Base-by-base conservation (phyloP, 164 flowering plant genomes). In the Annona squamosa region DNA sequence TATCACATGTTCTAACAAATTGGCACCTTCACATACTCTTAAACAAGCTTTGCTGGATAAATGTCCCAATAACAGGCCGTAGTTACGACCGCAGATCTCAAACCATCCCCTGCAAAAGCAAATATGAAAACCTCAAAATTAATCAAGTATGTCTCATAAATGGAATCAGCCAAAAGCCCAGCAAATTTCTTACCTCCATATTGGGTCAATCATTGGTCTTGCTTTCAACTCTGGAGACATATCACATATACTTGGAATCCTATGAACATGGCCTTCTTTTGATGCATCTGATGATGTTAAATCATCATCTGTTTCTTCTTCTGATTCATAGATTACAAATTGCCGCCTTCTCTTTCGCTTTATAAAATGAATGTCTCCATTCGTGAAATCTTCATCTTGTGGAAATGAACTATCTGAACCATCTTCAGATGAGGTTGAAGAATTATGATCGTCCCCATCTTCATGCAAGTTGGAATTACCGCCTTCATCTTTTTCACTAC, bases 11-110 rank as follows among this genome's bases (percentile, higher is more conserved):
- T 86, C 83, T 5, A 87, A 70, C 64, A 77, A 71, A 4, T 69
- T 72, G n/a, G 86, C 86, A 73, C 70, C 81, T 66, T 85, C 75
- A 4, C 7, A 69, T 4, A 77, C 90, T 75, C 72, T 83, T 1
- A 48, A 44, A 72, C 82, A 82, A 67, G 88, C 90, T 76, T 83
- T 80, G 76, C 48, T 79, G 18, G 93, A 87, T 70, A 86, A 56
- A 80, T 87, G 93, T 16, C 84, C 90, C 17, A 71, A 78, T 16
- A 74, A 9, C 65, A 4, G 18, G 41, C 81, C 74, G 44, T 65
- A 75, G 2, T 67, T 75, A 9, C 45, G 63, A 17, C 70, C 67
- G 65, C 67, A 2, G 9, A 85, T 63, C 47, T 46, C 68, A 59
- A 86, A 77, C 72, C 76, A 70, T 75, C 93, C 90, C 79, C 90